Conservation (phyloP, 1,284 basidiomycete genomes). For the Sparassis latifolia region DNA sequence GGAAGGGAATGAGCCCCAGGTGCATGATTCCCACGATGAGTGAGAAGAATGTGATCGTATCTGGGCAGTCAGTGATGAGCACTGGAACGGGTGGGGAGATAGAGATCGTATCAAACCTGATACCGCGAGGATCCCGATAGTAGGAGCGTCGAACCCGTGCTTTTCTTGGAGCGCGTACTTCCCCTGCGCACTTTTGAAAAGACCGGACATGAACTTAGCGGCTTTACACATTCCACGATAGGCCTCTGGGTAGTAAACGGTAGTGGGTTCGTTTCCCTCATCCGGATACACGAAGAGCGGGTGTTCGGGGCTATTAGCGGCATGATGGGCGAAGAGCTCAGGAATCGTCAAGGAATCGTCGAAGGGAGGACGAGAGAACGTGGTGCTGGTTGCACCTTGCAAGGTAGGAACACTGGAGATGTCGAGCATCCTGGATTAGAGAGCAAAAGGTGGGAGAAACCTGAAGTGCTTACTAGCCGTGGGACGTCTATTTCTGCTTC, state of each 20-base stretch:
- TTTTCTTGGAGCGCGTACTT: not conserved
- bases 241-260: slow-evolving; percentile 24
- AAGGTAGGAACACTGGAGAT: too few species aligned
- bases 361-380: slow-evolving; percentile 27
- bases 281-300: slow-evolving; percentile 27
- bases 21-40: slow-evolving; percentile 20
- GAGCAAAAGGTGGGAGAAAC: too few species aligned
- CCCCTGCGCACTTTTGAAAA: not conserved
- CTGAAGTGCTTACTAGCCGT: too few species aligned
- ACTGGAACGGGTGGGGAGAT: not conserved
- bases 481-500: too few species aligned
- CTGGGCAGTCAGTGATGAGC: slow-evolving; percentile 8
- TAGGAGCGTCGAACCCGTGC: not conserved
- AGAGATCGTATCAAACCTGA: not conserved
- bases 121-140: not conserved
- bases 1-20: slow-evolving; percentile 24
- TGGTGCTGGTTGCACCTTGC: slow-evolving; percentile 2
- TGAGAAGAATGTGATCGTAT: slow-evolving; percentile 26
- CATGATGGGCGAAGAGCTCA: slow-evolving; percentile 31
- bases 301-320: slow-evolving; percentile 25
- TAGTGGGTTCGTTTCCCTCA: slow-evolving; percentile 11
- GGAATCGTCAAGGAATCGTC: slow-evolving; percentile 29
- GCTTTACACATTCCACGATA: slow-evolving; percentile 7
- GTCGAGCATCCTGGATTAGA: too few species aligned
- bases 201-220: not conserved